A percentile compares a stretch with the other conserved stretches of the same genome.
Evolutionary conservation across 768 basidiomycete species (phyloP).

Genomic region (Cubamyces sp.): DNA sequence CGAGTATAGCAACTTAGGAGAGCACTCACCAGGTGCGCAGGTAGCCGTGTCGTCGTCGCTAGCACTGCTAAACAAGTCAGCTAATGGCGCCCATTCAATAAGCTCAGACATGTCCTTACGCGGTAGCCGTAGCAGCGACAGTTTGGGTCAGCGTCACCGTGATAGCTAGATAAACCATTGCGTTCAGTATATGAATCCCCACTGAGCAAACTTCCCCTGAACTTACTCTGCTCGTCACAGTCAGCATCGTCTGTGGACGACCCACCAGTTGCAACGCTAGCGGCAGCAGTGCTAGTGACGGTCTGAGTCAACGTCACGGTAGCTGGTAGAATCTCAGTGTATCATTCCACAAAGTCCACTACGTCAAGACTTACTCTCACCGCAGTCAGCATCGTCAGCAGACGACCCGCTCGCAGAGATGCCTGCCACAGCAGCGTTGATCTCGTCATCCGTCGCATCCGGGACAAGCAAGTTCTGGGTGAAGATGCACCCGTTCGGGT

Average conservation of each 20-base stretch:
- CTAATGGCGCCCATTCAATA: neutral
- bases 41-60: slow-evolving; percentile 8
- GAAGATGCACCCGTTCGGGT: slow-evolving; percentile 64
- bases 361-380: neutral
- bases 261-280: slow-evolving; percentile 25
- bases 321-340: no score
- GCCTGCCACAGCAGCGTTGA: slow-evolving; percentile 53
- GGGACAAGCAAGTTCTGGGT: slow-evolving; percentile 59
- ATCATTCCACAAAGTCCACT: neutral
- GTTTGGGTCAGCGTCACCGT: slow-evolving; percentile 23
- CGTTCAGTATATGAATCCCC: slow-evolving; percentile 4
- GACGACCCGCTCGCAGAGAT: slow-evolving; percentile 13
- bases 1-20: neutral
- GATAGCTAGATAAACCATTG: slow-evolving; percentile 25
- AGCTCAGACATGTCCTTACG: neutral
- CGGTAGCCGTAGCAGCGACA: slow-evolving; percentile 25
- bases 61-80: neutral
- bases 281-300: no score
- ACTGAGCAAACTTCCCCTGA: no score
- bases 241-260: slow-evolving; percentile 15
- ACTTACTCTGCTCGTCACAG: slow-evolving; percentile 15
- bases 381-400: neutral
- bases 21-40: slow-evolving; percentile 14
- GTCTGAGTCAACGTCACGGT: no score
- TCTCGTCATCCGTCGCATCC: slow-evolving; percentile 61